These are phyloP conservation scores for Prinsepia uniflora DNA, from an alignment of 306 rosid genomes.

Conservation along the genomic window DNA sequence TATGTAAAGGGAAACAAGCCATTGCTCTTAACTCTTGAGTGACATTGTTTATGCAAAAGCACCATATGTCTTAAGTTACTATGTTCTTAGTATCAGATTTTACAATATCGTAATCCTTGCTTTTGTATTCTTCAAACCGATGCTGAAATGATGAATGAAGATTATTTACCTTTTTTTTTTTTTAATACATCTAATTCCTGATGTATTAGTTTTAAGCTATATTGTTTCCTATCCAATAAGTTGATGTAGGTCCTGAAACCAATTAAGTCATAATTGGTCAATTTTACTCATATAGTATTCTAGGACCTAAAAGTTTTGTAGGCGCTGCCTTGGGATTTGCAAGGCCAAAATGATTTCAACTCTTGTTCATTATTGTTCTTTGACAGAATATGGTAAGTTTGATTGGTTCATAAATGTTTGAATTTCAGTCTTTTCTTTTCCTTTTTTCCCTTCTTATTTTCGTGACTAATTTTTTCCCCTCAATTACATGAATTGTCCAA, in stretches of 20 bases:
- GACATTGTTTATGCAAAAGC: background rate
- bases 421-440: background rate
- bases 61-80: background rate
- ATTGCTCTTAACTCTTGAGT: background rate
- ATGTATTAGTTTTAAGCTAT: background rate
- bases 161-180: background rate
- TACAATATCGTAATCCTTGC: background rate
- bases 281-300: background rate
- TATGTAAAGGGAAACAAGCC: background rate
- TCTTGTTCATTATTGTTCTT: background rate
- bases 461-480: background rate
- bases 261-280: background rate
- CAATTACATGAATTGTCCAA: background rate
- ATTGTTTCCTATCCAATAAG: background rate
- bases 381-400: background rate
- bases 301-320: background rate
- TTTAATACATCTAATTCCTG: background rate
- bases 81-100: background rate
- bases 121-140: background rate
- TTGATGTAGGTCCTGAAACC: background rate
- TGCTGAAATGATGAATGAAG: background rate
- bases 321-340: conserved; percentile 2
- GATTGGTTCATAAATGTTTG: background rate
- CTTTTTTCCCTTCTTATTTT: background rate
- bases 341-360: background rate